Evolutionary conservation across 768 basidiomycete genomes (phyloP).

Genomic region (Rhodosporidiobolus sp.): DNA sequence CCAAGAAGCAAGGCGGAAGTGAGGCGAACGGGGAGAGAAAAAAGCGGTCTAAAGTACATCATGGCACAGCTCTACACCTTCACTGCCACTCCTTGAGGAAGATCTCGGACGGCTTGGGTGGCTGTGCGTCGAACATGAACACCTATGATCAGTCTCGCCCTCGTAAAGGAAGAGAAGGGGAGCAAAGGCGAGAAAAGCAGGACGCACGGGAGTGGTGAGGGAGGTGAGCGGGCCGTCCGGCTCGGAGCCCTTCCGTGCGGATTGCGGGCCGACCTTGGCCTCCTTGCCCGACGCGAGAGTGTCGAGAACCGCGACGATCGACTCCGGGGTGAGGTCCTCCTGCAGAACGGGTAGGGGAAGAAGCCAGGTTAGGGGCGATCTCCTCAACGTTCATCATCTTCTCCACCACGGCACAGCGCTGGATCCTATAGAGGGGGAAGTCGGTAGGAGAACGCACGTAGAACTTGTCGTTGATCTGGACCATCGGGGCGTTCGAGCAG

Average conservation of each 20-base stretch:
- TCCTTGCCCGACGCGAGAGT: slow-evolving; percentile 62
- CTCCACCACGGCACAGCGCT: no score
- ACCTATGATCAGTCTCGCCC: not conserved
- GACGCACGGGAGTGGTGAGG: slow-evolving; percentile 21
- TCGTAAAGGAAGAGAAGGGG: not conserved
- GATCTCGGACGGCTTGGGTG: slow-evolving; percentile 31
- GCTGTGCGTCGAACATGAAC: slow-evolving; percentile 1
- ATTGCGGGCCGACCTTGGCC: slow-evolving; percentile 89
- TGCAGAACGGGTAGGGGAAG: slow-evolving; percentile 22
- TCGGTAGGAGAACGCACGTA: slow-evolving; percentile 65
- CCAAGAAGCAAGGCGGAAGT: not conserved
- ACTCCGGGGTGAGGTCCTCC: slow-evolving; percentile 55
- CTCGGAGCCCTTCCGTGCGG: slow-evolving; percentile 23
- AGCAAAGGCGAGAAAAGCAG: not conserved
- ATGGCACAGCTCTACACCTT: not conserved
- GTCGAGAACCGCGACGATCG: slow-evolving; percentile 51
- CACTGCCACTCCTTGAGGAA: slow-evolving; percentile 38
- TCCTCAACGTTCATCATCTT: no score
- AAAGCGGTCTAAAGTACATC: not conserved
- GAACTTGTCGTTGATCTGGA: slow-evolving; percentile 93
- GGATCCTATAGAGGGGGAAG: no score
- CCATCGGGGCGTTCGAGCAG: slow-evolving; percentile 96
- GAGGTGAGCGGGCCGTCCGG: slow-evolving; percentile 35
- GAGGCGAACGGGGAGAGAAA: not conserved
- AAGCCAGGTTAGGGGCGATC: not conserved